Percentiles rank a stretch among this genome's conserved stretches.
Evolutionary conservation across 371 early-diverging fungal species (phyloP).

Genomic region (Syncephalastrum sp.): DNA sequence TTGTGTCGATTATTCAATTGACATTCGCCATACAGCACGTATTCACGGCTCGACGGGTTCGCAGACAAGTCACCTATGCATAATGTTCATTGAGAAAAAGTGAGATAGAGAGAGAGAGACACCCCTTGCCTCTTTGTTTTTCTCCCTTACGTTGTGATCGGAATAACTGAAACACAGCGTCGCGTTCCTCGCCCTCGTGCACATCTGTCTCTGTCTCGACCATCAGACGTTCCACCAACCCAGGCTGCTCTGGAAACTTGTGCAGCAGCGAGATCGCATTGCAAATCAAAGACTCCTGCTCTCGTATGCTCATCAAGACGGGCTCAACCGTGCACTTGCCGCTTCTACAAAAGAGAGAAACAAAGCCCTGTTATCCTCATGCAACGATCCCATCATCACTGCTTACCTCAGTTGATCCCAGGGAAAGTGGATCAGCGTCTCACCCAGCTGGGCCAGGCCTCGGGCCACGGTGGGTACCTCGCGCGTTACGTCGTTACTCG

Average conservation of each 20-base stretch:
- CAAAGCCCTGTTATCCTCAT: constrained; percentile 1
- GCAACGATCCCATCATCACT: background rate
- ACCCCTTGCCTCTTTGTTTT: background rate
- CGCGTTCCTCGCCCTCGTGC: constrained; percentile 59
- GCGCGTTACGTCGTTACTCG: constrained; percentile 59
- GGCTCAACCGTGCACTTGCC: constrained; percentile 40
- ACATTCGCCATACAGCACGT: constrained; percentile 40
- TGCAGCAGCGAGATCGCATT: constrained; percentile 63
- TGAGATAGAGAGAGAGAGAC: background rate
- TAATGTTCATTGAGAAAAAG: background rate
- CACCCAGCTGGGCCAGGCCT: constrained; percentile 45
- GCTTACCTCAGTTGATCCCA: constrained; percentile 55
- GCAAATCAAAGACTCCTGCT: constrained; percentile 60
- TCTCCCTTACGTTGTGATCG: constrained; percentile 45
- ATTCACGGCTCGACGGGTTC: constrained; percentile 50
- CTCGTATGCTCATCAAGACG: constrained; percentile 50
- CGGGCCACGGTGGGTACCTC: constrained; percentile 45
- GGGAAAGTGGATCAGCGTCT: constrained; percentile 40
- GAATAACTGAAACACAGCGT: constrained; percentile 59
- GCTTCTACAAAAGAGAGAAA: constrained; percentile 25
- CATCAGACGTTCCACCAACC: constrained; percentile 63
- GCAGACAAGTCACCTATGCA: constrained; percentile 36
- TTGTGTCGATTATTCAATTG: constrained; percentile 16
- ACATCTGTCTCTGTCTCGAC: constrained; percentile 41
- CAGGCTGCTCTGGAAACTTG: constrained; percentile 72